Conservation (phyloP, 2,329 filamentous ascomycete genomes). For the Didymella lethalis region DNA sequence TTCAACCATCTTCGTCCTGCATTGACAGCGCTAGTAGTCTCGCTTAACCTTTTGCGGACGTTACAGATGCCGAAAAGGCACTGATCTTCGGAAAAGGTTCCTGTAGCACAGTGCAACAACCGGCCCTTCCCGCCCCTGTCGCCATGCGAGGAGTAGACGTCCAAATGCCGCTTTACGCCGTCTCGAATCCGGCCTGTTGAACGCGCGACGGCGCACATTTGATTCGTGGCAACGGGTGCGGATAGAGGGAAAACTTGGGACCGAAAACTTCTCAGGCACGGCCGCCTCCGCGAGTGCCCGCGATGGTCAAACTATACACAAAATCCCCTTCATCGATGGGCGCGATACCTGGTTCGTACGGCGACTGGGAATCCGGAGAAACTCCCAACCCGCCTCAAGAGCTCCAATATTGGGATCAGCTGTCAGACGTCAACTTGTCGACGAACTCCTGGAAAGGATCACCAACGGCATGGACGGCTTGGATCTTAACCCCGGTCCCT, state of each 20-base stretch:
- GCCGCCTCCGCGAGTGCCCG: constrained; percentile 9
- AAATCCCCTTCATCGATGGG: neutral
- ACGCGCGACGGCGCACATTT: constrained; percentile 1
- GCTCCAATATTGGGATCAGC: constrained; percentile 16
- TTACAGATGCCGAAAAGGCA: neutral
- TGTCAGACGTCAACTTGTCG: neutral
- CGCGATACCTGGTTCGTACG: constrained; percentile 1
- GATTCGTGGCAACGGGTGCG: neutral
- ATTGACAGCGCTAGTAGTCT: neutral
- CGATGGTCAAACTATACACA: constrained; percentile 10
- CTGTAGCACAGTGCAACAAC: neutral
- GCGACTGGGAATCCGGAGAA: neutral
- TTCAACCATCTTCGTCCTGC: neutral
- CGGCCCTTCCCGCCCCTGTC: constrained; percentile 16
- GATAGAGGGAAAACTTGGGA: constrained; percentile 6
- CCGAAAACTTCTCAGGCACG: constrained; percentile 13
- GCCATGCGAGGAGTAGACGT: constrained; percentile 17
- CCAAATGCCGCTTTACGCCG: constrained; percentile 14
- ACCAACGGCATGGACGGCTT: constrained; percentile 9
- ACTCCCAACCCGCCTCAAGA: neutral
- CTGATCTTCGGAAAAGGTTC: constrained; percentile 7
- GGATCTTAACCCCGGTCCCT: constrained; percentile 6
- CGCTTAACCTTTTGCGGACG: constrained; percentile 6
- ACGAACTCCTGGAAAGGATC: constrained; percentile 13
- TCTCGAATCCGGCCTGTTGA: neutral